Evolutionary conservation across 495 filamentous ascomycete genomes (phyloP), one percentile per base, ranked within the genome.

Genomic region (Cenococcum geophilum): DNA sequence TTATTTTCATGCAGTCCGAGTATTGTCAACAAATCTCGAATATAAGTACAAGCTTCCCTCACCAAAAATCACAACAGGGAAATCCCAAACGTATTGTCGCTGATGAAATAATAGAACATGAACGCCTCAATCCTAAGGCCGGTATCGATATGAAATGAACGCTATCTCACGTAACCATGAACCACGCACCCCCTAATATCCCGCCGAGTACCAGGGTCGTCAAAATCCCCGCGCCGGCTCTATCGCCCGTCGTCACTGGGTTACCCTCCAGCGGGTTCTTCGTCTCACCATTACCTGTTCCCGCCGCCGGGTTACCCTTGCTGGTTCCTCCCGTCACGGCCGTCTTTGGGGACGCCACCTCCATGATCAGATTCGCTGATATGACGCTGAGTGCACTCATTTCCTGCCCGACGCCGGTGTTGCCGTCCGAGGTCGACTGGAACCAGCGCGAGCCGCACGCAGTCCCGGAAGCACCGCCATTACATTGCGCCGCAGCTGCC

Each of bases 381-480:
- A 90, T 77, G 18, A 89, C 77, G 60, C 86, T 82, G 68, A 92
- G 76, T 1, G 83, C 86, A 5, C 81, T 80, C 80, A 91, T 83
- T 68, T 89, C 82, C 73, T 90, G 84, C 4, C 87, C 86, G 10
- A 76, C 67, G 10, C 75, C 76, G 8, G 51, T 60, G 0, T 62
- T 69, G 0, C 70, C 72, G 58, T 77, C 75, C 14, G 61, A 66
- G 63, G 67, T 71, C 12, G 73, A 71, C 12, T 76, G 72, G 61
- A 77, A 82, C 89, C 91, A 96, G 47, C 76, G 79, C 51, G 87
- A 69, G 0, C 89, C 88, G 70, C 91, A 95, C 47, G 80, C 81
- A 20, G 50, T 60, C 0, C 54, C 54, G 62, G 84, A 83, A 21
- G 63, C 60, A 27, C 80, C 80, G 27, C 84, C 82, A 0, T 73